phyloP scores from a whole-genome alignment of 2,329 filamentous ascomycete species.

The Botrytis pseudocinerea region DNA sequence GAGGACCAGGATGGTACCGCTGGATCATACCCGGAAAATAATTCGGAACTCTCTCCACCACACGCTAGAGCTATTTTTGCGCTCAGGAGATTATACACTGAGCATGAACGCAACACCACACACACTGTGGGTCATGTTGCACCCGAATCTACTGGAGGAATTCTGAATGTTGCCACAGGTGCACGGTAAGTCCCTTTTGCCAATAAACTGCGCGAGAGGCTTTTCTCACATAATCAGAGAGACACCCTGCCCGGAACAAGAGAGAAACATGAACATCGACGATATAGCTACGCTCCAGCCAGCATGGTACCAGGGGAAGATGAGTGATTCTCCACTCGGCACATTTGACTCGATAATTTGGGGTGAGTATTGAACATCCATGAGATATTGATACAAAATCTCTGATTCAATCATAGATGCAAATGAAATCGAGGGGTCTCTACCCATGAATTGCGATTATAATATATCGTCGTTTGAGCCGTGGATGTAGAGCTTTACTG shows the following conservation, averaged over 20 bases:
- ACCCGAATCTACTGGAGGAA: too few species aligned
- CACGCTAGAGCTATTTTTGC: not conserved
- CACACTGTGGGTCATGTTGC: not conserved
- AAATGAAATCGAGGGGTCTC: not conserved
- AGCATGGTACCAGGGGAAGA: too few species aligned
- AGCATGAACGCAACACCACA: not conserved
- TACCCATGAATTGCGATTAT: not conserved
- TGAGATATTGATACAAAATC: too few species aligned
- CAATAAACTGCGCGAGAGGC: too few species aligned
- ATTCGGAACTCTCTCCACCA: constrained; percentile 2
- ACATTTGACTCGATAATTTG: too few species aligned
- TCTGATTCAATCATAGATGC: too few species aligned
- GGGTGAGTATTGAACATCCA: too few species aligned
- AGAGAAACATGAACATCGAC: not conserved
- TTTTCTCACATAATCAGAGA: not conserved
- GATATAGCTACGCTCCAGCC: not conserved
- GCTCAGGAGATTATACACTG: not conserved
- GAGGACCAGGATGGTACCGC: not conserved
- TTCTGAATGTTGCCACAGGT: not conserved
- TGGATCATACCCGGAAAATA: not conserved
- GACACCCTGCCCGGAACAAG: not conserved
- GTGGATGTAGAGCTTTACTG: not conserved
- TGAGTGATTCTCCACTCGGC: too few species aligned
- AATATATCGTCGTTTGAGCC: constrained; percentile 4
- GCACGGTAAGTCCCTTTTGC: not conserved